phyloP scores from a whole-genome alignment of 345 rosid genomes.

The Capsella bursapastoris region DNA sequence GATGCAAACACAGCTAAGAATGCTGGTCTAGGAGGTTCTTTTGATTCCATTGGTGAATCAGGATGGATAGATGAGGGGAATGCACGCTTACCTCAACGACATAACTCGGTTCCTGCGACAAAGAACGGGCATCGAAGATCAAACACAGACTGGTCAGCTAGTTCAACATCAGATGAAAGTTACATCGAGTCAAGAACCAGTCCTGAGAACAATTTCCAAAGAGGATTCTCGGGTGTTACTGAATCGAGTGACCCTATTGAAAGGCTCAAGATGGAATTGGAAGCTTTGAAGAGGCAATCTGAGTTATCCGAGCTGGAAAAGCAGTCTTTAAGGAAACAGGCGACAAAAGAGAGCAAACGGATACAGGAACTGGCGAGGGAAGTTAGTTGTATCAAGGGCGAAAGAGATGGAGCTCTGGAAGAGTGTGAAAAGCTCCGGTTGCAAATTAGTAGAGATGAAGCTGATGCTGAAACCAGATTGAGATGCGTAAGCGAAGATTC shows the following conservation, averaged over 20 bases:
- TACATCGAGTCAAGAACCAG: constrained; percentile 65
- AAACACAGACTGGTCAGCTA: constrained; percentile 90
- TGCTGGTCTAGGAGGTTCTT: constrained; percentile 46
- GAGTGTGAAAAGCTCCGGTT: constrained; percentile 57
- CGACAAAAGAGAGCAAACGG: constrained; percentile 67
- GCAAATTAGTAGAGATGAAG: constrained; percentile 45
- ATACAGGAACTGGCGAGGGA: constrained; percentile 69
- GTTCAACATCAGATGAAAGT: constrained; percentile 88
- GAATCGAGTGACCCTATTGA: constrained; percentile 60
- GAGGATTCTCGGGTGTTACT: constrained; percentile 52
- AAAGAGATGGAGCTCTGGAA: constrained; percentile 59
- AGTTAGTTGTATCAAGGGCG: constrained; percentile 56
- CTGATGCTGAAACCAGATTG: constrained; percentile 49
- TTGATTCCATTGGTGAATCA: constrained; percentile 52
- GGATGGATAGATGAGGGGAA: constrained; percentile 48
- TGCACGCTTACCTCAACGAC: constrained; percentile 43
- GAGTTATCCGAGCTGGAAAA: constrained; percentile 82
- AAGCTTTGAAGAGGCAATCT: constrained; percentile 62
- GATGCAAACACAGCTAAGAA: constrained; percentile 37
- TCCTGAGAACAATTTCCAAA: constrained; percentile 56
- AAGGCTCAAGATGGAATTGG: constrained; percentile 66
- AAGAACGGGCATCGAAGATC: constrained; percentile 61
- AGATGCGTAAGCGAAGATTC: constrained; percentile 61
- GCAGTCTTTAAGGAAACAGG: constrained; percentile 82
- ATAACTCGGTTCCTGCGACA: constrained; percentile 55